Percentiles rank a stretch among this genome's conserved stretches.
Evolutionary conservation across 75 land plant genomes (phyloP).

Genomic region (Pinus albicaulis): DNA sequence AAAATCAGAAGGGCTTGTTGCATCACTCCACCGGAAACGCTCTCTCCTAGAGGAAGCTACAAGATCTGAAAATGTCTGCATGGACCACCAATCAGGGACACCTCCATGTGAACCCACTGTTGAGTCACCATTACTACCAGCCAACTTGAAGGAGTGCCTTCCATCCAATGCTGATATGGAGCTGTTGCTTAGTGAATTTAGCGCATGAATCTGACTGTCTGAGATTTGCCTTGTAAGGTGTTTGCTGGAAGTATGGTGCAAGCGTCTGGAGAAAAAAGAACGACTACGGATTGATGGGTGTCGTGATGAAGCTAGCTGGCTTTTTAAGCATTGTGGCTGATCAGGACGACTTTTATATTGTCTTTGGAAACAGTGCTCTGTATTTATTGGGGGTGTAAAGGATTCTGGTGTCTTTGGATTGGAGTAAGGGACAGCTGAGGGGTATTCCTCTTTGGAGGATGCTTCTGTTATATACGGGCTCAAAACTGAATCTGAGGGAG

Average conservation of each 20-base stretch:
- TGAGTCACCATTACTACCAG: conserved; percentile 36
- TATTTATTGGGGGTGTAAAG: conserved; percentile 11
- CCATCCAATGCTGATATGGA: conserved; percentile 36
- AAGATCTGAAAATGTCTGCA: conserved; percentile 39
- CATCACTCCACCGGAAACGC: conserved; percentile 32
- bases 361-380: not conserved
- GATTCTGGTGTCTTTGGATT: conserved; percentile 10
- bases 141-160: conserved; percentile 32
- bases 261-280: conserved; percentile 24
- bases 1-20: conserved; percentile 14
- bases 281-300: conserved; percentile 33
- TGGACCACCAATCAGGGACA: conserved; percentile 22
- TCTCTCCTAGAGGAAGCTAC: conserved; percentile 36
- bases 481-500: conserved; percentile 9
- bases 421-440: not conserved
- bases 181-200: conserved; percentile 33
- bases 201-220: conserved; percentile 35
- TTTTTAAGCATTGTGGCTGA: conserved; percentile 24
- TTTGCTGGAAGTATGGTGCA: conserved; percentile 29
- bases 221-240: conserved; percentile 42
- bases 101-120: not conserved
- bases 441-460: conserved; percentile 27
- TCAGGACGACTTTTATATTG: conserved; percentile 8
- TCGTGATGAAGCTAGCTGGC: not conserved
- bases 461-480: conserved; percentile 15